phyloP scores from a whole-genome alignment of 208 protist species.

The Trypanosoma mega region DNA sequence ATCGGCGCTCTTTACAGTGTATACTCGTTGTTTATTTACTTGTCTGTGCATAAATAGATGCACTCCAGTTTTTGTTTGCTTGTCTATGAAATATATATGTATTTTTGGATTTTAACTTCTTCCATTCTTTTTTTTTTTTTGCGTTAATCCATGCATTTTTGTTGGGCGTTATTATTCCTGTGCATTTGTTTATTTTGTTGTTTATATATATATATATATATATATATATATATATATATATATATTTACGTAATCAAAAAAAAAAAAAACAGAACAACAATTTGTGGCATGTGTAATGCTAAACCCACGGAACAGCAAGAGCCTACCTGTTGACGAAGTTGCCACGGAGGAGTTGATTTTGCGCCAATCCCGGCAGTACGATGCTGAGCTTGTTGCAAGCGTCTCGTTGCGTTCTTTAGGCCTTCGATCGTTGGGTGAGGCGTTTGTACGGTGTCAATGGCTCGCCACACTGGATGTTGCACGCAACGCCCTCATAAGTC shows the following conservation, averaged over 20 bases:
- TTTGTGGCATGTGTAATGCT: too few relatives aligned
- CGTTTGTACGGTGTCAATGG: conserved; percentile 35
- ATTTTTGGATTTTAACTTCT: background rate
- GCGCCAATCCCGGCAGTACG: conserved; percentile 60
- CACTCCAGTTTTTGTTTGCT: too few relatives aligned
- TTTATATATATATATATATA: too few relatives aligned
- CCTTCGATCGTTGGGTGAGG: conserved; percentile 32
- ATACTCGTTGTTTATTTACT: too few relatives aligned
- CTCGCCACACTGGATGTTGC: conserved; percentile 64
- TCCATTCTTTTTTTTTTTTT: conserved; percentile 4
- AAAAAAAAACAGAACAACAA: too few relatives aligned
- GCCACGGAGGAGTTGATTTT: conserved; percentile 49
- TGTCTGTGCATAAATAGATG: too few relatives aligned
- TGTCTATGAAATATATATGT: too few relatives aligned
- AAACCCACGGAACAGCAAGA: too few relatives aligned
- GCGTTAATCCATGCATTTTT: conserved; percentile 1
- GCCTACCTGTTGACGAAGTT: background rate
- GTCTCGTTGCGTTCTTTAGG: conserved; percentile 26
- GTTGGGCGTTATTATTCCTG: background rate
- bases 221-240: too few relatives aligned
- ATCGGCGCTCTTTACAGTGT: too few relatives aligned
- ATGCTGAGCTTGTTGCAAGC: conserved; percentile 45
- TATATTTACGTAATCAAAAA: too few relatives aligned
- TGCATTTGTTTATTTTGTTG: background rate
- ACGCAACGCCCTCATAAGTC: conserved; percentile 53